Percentiles rank a stretch among this genome's conserved stretches.
Conservation (phyloP, 805 yeast species). For the Isabelozyma rhagii region DNA sequence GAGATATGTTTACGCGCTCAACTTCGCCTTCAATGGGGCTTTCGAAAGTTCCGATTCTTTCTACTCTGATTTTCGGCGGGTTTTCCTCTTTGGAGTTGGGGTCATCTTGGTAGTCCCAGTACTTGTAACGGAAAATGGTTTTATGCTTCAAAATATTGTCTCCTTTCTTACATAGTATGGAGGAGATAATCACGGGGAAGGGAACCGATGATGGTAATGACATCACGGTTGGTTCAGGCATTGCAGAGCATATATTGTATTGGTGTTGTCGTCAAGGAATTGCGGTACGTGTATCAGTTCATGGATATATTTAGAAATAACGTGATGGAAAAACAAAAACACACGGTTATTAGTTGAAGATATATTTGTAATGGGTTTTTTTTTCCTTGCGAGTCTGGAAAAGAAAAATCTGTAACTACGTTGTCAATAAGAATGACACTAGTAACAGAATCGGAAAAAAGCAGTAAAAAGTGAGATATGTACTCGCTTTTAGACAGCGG, state of each 20-base stretch:
- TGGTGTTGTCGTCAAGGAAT: no score
- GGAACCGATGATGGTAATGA: constrained; percentile 60
- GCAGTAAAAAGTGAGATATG: no score
- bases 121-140: constrained; percentile 58
- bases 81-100: constrained; percentile 44
- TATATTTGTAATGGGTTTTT: no score
- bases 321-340: no score
- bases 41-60: constrained; percentile 74
- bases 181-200: constrained; percentile 64
- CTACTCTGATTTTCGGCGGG: constrained; percentile 52
- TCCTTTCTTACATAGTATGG: constrained; percentile 45
- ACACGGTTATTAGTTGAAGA: no score
- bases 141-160: constrained; percentile 48
- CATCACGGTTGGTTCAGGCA: constrained; percentile 36
- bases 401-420: no score
- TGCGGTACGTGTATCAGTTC: no score
- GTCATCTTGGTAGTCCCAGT: constrained; percentile 62
- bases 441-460: no score
- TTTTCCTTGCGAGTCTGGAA: no score
- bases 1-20: constrained; percentile 43
- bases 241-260: background rate
- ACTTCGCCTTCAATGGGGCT: constrained; percentile 77
- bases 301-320: no score
- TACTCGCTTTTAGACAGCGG: no score
- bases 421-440: no score